Percentiles rank a stretch among this genome's conserved stretches.
phyloP scores from a whole-genome alignment of 495 filamentous ascomycete genomes.

The Sordaria brevicollis region DNA sequence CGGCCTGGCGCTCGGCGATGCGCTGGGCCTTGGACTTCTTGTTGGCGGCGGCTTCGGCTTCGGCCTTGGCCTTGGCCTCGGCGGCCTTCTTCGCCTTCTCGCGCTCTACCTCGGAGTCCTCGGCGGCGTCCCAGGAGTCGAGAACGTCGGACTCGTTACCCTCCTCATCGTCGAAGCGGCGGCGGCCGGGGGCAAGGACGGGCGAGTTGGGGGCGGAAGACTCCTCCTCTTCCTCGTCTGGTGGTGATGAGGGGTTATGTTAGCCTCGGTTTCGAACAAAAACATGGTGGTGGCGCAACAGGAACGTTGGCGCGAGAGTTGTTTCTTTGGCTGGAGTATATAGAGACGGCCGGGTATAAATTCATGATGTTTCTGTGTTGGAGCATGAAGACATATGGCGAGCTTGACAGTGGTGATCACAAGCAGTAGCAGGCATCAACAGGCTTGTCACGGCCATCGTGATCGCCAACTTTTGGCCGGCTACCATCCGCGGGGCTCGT shows the following conservation, averaged over 20 bases:
- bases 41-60: slow-evolving; percentile 80
- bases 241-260: slow-evolving; percentile 16
- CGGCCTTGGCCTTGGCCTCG: slow-evolving; percentile 79
- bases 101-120: slow-evolving; percentile 93
- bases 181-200: slow-evolving; percentile 35
- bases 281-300: not conserved
- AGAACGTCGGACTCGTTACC: slow-evolving; percentile 78
- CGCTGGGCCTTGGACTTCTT: slow-evolving; percentile 87
- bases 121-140: slow-evolving; percentile 94
- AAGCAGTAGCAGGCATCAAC: not conserved
- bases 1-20: slow-evolving; percentile 62
- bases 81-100: slow-evolving; percentile 85
- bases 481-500: not conserved
- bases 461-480: not conserved
- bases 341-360: not conserved
- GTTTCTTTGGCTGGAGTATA: slow-evolving; percentile 11
- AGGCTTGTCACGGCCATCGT: not conserved
- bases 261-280: slow-evolving; percentile 14
- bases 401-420: not conserved
- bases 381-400: not conserved
- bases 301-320: not conserved
- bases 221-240: slow-evolving; percentile 54
- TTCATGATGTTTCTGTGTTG: not conserved
- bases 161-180: slow-evolving; percentile 90
- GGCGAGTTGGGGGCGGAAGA: slow-evolving; percentile 50